Base-by-base conservation (phyloP, 2,329 filamentous ascomycete genomes). In the Bertia moriformis region DNA sequence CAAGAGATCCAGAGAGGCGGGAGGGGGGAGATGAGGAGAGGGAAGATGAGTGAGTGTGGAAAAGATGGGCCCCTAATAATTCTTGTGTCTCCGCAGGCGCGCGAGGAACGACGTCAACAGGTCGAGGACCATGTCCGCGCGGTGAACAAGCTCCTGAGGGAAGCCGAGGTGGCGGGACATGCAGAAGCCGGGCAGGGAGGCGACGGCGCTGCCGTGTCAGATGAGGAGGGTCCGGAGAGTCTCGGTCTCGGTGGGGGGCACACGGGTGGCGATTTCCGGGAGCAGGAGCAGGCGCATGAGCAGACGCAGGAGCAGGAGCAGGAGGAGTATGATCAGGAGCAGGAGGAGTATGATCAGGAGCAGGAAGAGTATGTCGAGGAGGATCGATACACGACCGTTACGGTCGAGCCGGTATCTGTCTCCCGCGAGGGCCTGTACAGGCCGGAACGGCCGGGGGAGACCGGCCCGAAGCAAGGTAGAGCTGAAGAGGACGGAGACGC, bases 291-390 rank as follows among this genome's bases (percentile, higher is more conserved):
- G n/a, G n/a, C n/a, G 4, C 55, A 57, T 2, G 62, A 57, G 18
- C 49, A 44, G 3, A 51, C 55, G 4, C 56, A 58, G 4, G 52
- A 57, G n/a, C 59, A 59, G 14, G 63, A 65, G 1, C 61, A 62
- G 2, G 63, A 70, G 13, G 71, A 77, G 48, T 87, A 80, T 75
- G 66, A 66, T 39, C 83, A 81, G 1, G 67, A 86, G 38, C 62
- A 67, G 17, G 77, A 81, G 37, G 47, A 56, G 27, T 59, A 61
- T 14, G 78, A 93, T 53, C 78, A 85, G 48, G 83, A 94, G 55
- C 87, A 89, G 48, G n/a, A n/a, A n/a, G 87, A 96, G 57, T 98
- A 95, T 60, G 74, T 95, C 46, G 91, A 98, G 57, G 91, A 96
- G 56, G 89, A 95, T 57, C 83, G 83, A 54, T 95, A 86, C 56